Percentiles rank a stretch among this genome's conserved stretches.
Evolutionary conservation across 2,329 filamentous ascomycete species (phyloP).

Genomic region (Pseudogymnoascus sp.): DNA sequence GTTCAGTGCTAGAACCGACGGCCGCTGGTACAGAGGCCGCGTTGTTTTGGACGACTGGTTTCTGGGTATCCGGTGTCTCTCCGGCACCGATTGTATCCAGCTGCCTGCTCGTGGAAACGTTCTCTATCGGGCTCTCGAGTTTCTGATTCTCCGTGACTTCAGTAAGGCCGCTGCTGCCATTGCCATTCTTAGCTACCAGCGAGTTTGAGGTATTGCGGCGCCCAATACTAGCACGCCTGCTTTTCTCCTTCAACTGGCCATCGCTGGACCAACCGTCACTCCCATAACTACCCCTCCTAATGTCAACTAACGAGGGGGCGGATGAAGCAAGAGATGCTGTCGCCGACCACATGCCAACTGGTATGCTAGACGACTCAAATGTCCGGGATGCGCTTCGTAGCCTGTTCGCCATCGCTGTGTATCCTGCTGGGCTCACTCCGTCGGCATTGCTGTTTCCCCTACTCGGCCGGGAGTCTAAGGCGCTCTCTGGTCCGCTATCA

Average conservation of each 20-base stretch:
- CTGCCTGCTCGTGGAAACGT: slow-evolving; percentile 10
- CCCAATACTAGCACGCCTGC: slow-evolving; percentile 19
- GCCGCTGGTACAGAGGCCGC: neutral
- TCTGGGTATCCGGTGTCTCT: slow-evolving; percentile 18
- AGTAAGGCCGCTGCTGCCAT: slow-evolving; percentile 3
- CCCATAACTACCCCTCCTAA: slow-evolving; percentile 24
- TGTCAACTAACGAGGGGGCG: slow-evolving; percentile 24
- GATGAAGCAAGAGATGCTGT: slow-evolving; percentile 35
- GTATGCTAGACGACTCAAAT: slow-evolving; percentile 40
- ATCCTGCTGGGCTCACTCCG: neutral
- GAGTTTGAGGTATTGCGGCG: neutral
- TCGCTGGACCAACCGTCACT: slow-evolving; percentile 26
- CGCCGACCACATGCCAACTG: slow-evolving; percentile 40
- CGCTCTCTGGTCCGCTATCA: neutral
- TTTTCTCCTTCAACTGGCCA: slow-evolving; percentile 25
- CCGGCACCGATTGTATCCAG: slow-evolving; percentile 20
- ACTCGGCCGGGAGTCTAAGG: neutral
- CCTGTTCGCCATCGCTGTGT: neutral
- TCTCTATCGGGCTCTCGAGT: slow-evolving; percentile 9
- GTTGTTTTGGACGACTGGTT: neutral
- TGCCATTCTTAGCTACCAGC: neutral
- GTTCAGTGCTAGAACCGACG: neutral
- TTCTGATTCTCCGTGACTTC: slow-evolving; percentile 12
- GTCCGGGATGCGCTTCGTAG: slow-evolving; percentile 24
- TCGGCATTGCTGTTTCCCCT: neutral